Percentiles rank a stretch among this genome's conserved stretches.
phyloP scores from a whole-genome alignment of 2,329 filamentous ascomycete genomes.

The Penicillium brevicompactum region DNA sequence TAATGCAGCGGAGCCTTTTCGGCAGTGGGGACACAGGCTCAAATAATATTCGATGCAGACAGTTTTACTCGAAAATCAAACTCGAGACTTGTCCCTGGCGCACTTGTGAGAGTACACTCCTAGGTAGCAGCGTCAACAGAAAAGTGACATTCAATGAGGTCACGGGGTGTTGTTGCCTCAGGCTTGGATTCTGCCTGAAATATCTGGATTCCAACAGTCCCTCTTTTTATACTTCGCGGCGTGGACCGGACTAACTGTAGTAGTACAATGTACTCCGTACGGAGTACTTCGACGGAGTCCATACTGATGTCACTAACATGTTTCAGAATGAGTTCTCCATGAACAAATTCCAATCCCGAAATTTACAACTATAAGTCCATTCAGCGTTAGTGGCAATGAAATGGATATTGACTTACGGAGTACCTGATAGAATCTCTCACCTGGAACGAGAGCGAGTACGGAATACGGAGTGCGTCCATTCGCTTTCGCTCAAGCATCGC shows the following conservation, averaged over 20 bases:
- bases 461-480: neutral
- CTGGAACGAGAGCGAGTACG: too few relatives aligned
- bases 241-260: neutral
- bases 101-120: neutral
- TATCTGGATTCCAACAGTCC: neutral
- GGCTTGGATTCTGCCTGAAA: neutral
- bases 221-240: neutral
- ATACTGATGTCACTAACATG: neutral
- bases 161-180: neutral
- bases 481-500: neutral
- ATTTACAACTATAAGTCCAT: too few relatives aligned
- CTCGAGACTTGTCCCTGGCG: neutral
- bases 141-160: neutral
- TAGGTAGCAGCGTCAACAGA: neutral
- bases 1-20: constrained; percentile 31
- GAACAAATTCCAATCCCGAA: too few relatives aligned
- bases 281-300: neutral
- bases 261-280: neutral
- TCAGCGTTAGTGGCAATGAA: too few relatives aligned
- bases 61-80: neutral
- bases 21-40: constrained; percentile 24
- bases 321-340: neutral
- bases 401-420: neutral
- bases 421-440: neutral
- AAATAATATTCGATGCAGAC: constrained; percentile 5